Evolutionary conservation across 371 early-diverging fungal genomes (phyloP).

Genomic region (Mucor indicus): DNA sequence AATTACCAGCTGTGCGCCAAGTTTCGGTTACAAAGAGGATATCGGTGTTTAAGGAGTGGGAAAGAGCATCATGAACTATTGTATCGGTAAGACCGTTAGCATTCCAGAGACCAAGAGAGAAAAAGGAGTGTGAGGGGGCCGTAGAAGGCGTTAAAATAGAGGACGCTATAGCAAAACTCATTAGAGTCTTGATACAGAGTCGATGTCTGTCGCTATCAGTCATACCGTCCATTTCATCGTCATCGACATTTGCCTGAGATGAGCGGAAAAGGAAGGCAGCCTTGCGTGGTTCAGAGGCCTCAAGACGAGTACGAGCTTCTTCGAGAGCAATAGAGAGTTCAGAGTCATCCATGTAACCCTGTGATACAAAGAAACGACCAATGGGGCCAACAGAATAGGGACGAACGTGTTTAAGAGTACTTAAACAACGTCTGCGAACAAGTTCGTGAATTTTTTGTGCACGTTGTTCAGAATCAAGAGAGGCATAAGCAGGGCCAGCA

Average conservation of each 20-base stretch:
- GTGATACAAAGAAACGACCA: neutral
- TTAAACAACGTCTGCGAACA: neutral
- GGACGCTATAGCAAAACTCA: too few species aligned
- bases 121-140: too few species aligned
- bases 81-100: neutral
- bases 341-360: neutral
- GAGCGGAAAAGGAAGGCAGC: too few species aligned
- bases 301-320: neutral
- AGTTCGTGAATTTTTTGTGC: neutral
- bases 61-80: neutral
- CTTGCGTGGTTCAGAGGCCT: neutral
- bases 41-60: neutral
- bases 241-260: too few species aligned
- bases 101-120: constrained; percentile 1
- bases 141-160: neutral
- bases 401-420: neutral
- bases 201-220: too few species aligned
- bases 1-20: constrained; percentile 4
- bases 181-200: neutral
- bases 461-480: neutral
- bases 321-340: neutral
- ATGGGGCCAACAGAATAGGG: neutral
- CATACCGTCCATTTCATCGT: too few species aligned
- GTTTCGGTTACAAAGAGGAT: constrained; percentile 13
- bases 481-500: neutral